phyloP scores from a whole-genome alignment of 2,329 filamentous ascomycete species.

The Drechslerella stenobrocha region DNA sequence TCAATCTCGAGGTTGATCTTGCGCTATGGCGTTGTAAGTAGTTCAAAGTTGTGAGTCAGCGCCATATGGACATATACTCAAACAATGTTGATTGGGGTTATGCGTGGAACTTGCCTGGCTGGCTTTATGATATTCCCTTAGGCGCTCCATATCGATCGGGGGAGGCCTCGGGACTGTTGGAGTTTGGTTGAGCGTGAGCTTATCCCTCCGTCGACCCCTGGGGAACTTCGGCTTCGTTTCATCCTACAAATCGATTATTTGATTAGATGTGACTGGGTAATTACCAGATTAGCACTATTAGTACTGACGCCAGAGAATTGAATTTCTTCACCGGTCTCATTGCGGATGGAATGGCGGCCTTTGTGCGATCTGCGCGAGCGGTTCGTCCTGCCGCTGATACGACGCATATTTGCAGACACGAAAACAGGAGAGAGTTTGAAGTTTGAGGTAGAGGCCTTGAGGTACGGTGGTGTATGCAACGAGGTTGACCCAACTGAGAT shows the following conservation, averaged over 20 bases:
- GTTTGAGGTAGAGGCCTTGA: background rate
- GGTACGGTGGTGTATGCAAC: background rate
- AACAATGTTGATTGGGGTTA: no score
- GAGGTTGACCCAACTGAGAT: background rate
- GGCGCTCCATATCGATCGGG: no score
- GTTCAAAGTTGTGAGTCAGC: no score
- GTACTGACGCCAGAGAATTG: background rate
- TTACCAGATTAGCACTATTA: background rate
- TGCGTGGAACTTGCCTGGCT: background rate
- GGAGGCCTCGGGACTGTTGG: constrained; percentile 2
- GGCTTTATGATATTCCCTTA: no score
- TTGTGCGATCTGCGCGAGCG: background rate
- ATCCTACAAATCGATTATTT: background rate
- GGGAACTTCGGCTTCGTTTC: background rate
- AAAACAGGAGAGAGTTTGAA: background rate
- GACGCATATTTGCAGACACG: no score
- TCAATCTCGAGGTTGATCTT: no score
- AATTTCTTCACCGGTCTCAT: constrained; percentile 24
- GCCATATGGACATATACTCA: no score
- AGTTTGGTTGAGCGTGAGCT: constrained; percentile 8
- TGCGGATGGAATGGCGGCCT: background rate
- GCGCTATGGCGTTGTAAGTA: no score
- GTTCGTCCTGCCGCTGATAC: background rate
- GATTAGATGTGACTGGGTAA: background rate
- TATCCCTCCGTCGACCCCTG: constrained; percentile 1